Evolutionary conservation across 2,329 filamentous ascomycete species (phyloP).

Genomic region (Nemania sp.): DNA sequence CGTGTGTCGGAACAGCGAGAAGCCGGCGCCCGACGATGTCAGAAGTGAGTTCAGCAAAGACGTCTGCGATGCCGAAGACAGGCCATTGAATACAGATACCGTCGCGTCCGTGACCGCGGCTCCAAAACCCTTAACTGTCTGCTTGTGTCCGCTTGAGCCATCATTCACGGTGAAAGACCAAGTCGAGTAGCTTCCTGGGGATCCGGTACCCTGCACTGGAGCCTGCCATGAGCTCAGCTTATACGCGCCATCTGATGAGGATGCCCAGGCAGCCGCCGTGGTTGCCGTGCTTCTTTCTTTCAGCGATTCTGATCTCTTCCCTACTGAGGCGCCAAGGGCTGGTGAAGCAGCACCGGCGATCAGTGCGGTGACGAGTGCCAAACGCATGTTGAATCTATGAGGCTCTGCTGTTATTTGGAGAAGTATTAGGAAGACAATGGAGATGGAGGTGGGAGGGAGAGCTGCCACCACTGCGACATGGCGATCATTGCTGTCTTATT

Average conservation of each 20-base stretch:
- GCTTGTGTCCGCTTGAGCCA: slow-evolving; percentile 43
- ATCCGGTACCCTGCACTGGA: slow-evolving; percentile 41
- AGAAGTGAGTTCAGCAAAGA: slow-evolving; percentile 43
- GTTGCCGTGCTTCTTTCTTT: no score
- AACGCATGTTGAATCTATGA: no score
- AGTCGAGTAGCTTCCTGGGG: slow-evolving; percentile 39
- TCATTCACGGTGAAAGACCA: slow-evolving; percentile 47
- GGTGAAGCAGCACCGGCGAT: no score
- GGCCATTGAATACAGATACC: slow-evolving; percentile 43
- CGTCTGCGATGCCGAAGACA: slow-evolving; percentile 36
- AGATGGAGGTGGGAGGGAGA: no score
- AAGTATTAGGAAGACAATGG: no score
- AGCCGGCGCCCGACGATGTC: slow-evolving; percentile 44
- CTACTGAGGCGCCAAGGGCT: no score
- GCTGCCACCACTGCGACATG: no score
- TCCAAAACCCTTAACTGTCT: slow-evolving; percentile 47
- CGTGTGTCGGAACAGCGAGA: slow-evolving; percentile 46
- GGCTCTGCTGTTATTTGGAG: no score
- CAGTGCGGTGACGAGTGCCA: no score
- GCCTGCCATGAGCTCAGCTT: slow-evolving; percentile 41
- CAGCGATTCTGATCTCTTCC: no score
- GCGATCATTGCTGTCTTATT: no score
- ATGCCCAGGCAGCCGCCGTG: slow-evolving; percentile 39
- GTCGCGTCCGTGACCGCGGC: slow-evolving; percentile 48
- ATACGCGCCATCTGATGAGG: slow-evolving; percentile 43